Percentiles rank a stretch among this genome's conserved stretches.
These are phyloP conservation scores for Gastrolobium bilobum DNA, from an alignment of 306 rosid species.

Conservation along the genomic window DNA sequence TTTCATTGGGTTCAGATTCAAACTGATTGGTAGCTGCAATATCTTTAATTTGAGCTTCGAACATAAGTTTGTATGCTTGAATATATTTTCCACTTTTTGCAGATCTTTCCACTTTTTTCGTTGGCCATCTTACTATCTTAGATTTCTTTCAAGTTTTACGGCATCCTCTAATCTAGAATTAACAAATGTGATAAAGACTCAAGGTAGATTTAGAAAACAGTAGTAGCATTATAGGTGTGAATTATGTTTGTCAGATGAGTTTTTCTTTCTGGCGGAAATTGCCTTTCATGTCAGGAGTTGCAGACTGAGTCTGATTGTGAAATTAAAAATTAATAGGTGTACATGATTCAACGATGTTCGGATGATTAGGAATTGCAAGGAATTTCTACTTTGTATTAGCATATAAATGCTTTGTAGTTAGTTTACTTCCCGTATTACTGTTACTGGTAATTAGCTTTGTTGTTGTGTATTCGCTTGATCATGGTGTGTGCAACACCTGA, in stretches of 20 bases:
- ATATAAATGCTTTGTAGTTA: no score
- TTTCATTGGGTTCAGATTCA: conserved; percentile 29
- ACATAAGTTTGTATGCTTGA: neutral
- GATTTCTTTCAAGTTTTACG: neutral
- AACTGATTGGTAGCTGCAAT: conserved; percentile 29
- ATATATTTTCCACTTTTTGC: neutral
- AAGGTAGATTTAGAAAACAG: neutral
- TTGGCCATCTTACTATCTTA: neutral
- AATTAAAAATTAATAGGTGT: neutral
- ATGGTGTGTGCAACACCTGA: no score
- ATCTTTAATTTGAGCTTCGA: conserved; percentile 12
- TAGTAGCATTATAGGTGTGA: neutral
- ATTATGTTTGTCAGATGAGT: neutral
- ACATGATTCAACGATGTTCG: neutral
- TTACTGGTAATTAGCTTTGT: no score
- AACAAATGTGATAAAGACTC: neutral
- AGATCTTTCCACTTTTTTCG: conserved; percentile 1
- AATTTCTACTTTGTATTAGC: neutral
- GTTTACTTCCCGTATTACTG: no score
- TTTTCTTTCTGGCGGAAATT: conserved; percentile 11
- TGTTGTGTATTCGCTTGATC: no score
- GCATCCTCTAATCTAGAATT: conserved; percentile 1
- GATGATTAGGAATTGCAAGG: neutral
- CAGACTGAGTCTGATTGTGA: conserved; percentile 1
- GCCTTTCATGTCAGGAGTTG: conserved; percentile 7